Evolutionary conservation across 1,284 basidiomycete genomes (phyloP).

Genomic region (Sporisorium scitamineum): DNA sequence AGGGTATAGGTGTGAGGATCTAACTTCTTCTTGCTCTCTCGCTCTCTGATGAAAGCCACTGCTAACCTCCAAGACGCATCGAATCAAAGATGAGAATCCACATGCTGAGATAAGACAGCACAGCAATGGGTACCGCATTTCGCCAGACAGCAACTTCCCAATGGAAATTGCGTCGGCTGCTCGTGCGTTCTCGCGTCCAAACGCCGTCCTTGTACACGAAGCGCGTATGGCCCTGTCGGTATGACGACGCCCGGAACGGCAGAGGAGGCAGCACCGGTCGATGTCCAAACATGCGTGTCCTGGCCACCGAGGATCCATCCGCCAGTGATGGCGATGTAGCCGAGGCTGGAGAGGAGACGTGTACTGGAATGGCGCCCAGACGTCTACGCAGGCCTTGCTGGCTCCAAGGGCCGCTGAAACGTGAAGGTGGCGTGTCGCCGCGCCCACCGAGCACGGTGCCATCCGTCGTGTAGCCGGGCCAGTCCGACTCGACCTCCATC

Average conservation of each 20-base stretch:
- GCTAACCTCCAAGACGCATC: constrained; percentile 30
- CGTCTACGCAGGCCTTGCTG: constrained; percentile 20
- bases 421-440: constrained; percentile 8
- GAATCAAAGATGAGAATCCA: constrained; percentile 58
- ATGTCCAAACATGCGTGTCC: not conserved
- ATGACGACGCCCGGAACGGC: constrained; percentile 22
- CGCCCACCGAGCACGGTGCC: constrained; percentile 21
- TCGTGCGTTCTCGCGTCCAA: constrained; percentile 27
- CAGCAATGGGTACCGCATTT: constrained; percentile 63
- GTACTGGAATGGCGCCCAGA: not conserved
- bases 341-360: not conserved
- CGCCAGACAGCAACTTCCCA: constrained; percentile 68
- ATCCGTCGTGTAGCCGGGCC: constrained; percentile 42
- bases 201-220: constrained; percentile 23
- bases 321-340: not conserved
- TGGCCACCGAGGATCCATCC: too few species aligned
- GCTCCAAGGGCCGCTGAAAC: not conserved
- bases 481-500: constrained; percentile 38
- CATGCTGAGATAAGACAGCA: constrained; percentile 62
- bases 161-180: constrained; percentile 62
- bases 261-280: constrained; percentile 21
- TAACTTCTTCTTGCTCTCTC: not conserved
- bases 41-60: too few species aligned
- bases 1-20: not conserved
- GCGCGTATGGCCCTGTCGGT: constrained; percentile 17